These are phyloP conservation scores for Lepidium aucheri DNA, from an alignment of 345 rosid species.

Conservation along the genomic window DNA sequence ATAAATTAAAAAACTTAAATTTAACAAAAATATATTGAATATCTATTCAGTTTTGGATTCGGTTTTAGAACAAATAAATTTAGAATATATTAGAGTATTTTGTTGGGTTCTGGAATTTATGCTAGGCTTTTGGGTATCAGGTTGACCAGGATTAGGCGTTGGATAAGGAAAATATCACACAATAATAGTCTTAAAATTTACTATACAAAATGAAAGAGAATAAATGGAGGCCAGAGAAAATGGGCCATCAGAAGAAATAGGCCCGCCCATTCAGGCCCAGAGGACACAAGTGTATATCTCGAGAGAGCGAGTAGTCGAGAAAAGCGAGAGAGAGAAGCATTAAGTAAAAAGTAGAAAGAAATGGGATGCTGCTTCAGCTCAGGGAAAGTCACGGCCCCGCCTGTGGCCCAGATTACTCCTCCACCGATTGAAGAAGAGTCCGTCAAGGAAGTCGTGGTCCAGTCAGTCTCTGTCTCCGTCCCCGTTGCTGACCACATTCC, in stretches of 20 bases:
- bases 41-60: too few relatives aligned
- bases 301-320: neutral
- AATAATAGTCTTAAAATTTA: neutral
- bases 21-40: too few relatives aligned
- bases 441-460: slow-evolving; percentile 56
- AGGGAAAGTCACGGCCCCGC: slow-evolving; percentile 12
- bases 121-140: too few relatives aligned
- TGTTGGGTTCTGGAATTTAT: too few relatives aligned
- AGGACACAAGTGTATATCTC: neutral
- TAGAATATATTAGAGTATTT: too few relatives aligned
- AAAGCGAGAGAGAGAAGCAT: neutral
- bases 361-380: slow-evolving; percentile 66
- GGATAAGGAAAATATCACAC: too few relatives aligned
- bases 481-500: neutral
- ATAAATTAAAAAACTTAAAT: too few relatives aligned
- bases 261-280: slow-evolving; percentile 20
- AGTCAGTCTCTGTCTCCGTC: slow-evolving; percentile 40
- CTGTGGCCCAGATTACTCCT: neutral
- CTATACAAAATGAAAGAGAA: neutral
- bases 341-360: slow-evolving; percentile 7
- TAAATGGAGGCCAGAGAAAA: neutral
- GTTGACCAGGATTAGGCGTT: too few relatives aligned
- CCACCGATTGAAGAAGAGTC: slow-evolving; percentile 56
- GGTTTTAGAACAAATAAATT: too few relatives aligned
- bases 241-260: neutral